phyloP scores from a whole-genome alignment of 768 basidiomycete genomes.

The Podaxis sp. region DNA sequence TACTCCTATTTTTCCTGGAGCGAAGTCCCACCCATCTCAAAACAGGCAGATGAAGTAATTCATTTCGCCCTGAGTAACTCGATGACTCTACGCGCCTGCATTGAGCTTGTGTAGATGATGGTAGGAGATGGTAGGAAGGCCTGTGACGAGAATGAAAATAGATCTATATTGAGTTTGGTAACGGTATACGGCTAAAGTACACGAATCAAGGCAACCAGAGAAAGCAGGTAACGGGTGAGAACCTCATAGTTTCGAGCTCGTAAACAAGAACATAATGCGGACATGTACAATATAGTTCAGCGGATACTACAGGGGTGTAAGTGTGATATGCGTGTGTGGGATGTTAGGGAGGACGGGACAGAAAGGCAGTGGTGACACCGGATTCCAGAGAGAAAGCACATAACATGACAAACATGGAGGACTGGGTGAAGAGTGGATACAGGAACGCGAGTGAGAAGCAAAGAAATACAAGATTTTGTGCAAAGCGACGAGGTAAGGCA shows the following conservation, averaged over 20 bases:
- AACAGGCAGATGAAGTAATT: no score
- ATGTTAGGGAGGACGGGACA: neutral
- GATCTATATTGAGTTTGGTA: neutral
- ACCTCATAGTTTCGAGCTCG: neutral
- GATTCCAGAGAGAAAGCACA: neutral
- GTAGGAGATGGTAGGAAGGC: neutral
- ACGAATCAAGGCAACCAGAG: neutral
- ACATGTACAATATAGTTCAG: slow-evolving; percentile 9
- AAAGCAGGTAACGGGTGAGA: neutral
- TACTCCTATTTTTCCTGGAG: no score
- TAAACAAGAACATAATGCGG: slow-evolving; percentile 5
- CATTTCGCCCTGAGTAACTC: neutral
- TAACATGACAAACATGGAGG: neutral
- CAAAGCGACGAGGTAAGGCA: neutral
- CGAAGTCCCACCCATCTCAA: no score
- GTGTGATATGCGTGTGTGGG: neutral
- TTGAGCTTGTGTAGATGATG: neutral
- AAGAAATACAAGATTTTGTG: neutral
- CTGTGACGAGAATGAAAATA: neutral
- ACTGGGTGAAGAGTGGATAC: neutral
- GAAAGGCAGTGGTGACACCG: neutral
- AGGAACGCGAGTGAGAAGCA: no score
- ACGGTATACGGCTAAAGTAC: neutral
- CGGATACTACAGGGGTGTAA: neutral
- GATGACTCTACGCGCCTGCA: neutral